Evolutionary conservation across 1,284 basidiomycete species (phyloP).

Genomic region (Rhodotorula sp.): DNA sequence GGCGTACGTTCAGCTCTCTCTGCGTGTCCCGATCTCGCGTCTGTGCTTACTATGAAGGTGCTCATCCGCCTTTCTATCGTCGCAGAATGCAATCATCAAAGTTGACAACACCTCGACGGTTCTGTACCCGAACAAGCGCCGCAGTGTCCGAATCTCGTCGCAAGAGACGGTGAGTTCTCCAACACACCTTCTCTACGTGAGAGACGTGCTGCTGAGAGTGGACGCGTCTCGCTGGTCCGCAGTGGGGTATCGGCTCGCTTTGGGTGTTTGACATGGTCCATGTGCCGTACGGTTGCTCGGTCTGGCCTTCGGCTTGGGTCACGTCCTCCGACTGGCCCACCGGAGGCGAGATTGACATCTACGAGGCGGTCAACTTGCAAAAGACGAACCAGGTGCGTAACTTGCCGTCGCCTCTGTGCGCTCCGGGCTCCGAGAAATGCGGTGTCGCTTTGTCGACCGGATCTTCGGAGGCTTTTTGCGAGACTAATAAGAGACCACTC

Average conservation of each 20-base stretch:
- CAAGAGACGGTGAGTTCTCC: not conserved
- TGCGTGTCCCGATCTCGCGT: not conserved
- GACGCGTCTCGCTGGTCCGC: not conserved
- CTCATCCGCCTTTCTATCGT: not conserved
- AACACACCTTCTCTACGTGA: not conserved
- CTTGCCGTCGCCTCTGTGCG: too few relatives aligned
- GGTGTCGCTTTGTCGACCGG: too few relatives aligned
- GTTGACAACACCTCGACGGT: slow-evolving; percentile 25
- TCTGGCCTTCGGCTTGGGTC: slow-evolving; percentile 25
- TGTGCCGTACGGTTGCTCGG: slow-evolving; percentile 29
- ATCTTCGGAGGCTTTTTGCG: not conserved
- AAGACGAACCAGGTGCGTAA: slow-evolving; percentile 1
- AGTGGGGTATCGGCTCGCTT: slow-evolving; percentile 33
- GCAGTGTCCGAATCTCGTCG: slow-evolving; percentile 21
- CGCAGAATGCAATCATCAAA: slow-evolving; percentile 36
- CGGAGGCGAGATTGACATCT: slow-evolving; percentile 76
- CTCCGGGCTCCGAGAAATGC: too few relatives aligned
- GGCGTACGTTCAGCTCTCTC: slow-evolving; percentile 9
- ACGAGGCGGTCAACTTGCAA: slow-evolving; percentile 62
- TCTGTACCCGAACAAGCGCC: slow-evolving; percentile 30
- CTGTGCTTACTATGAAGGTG: not conserved
- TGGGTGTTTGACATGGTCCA: slow-evolving; percentile 27
- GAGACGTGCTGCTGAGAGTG: not conserved
- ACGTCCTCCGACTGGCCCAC: slow-evolving; percentile 22
- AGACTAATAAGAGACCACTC: too few relatives aligned